Evolutionary conservation across 192 early-diverging fungal genomes (phyloP).

Genomic region (Coemansia sp.): DNA sequence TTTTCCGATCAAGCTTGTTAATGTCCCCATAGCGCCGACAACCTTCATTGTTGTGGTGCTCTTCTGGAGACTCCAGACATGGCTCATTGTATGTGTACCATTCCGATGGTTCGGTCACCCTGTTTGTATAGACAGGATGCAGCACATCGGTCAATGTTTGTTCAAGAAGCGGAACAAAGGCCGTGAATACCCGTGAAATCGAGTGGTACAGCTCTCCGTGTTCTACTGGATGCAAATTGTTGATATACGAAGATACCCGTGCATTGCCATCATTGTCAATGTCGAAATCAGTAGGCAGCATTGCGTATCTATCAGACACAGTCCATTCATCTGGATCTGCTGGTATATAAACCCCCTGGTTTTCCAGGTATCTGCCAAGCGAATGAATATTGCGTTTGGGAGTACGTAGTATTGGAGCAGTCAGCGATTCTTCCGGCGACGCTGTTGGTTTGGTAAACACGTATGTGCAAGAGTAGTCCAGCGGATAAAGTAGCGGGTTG

Average conservation of each 20-base stretch:
- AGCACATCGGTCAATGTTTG: conserved; percentile 42
- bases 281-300: conserved; percentile 68
- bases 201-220: conserved; percentile 55
- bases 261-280: conserved; percentile 55
- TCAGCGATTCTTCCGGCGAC: conserved; percentile 23
- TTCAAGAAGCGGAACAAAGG: conserved; percentile 69
- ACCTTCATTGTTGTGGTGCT: conserved; percentile 20
- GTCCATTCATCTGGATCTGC: not conserved
- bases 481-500: conserved; percentile 55
- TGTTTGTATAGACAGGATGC: conserved; percentile 4
- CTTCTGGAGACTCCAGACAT: conserved; percentile 15
- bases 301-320: conserved; percentile 35
- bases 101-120: conserved; percentile 17
- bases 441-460: conserved; percentile 19
- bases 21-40: not conserved
- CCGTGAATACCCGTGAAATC: conserved; percentile 55
- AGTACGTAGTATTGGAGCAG: not conserved
- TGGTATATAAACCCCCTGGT: not conserved
- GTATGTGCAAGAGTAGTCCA: conserved; percentile 28
- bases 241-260: conserved; percentile 65
- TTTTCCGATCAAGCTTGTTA: not conserved
- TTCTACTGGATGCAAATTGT: conserved; percentile 66
- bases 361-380: not conserved
- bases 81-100: conserved; percentile 20
- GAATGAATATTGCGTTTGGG: not conserved